Base-by-base conservation (phyloP, 352 stramenopile genomes). In the Phytopythium montanum region DNA sequence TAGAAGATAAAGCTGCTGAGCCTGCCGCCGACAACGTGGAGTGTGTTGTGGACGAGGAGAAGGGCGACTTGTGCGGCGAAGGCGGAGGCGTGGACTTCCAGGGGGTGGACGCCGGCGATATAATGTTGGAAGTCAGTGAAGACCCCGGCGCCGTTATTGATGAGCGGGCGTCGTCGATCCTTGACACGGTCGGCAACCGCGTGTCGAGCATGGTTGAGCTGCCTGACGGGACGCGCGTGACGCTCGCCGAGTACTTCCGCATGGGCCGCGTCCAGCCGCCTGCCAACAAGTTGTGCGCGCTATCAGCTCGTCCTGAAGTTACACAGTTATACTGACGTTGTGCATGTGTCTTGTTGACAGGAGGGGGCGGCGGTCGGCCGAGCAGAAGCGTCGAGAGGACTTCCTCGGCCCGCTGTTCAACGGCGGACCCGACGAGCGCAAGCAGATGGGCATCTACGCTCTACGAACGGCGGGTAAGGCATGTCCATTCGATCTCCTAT, bases 361-460 rank as follows among this genome's bases (percentile, higher is more conserved):
- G 34, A 85, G 75, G 46, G 51, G 52, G 0, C 26, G 65, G 14
- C 72, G 69, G 9, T 79, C 67, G 9, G 65, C 62, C 0, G 73
- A 86, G 34, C 62, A 92, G 56, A 88, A 74, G 76, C 72, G 75
- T 18, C 69, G 67, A 28, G 59, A 90, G 36, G 72, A 80, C 62
- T 88, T 93, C 44, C 59, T 90, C 3, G 78, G 73, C 0, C 76
- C 79, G n/a, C 56, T 92, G 1, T 87, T 90, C 45, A 87, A 89
- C 56, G 79, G 81, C 18, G 66, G 72, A 29, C 42, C 62, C 16
- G 72, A 79, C 52, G 68, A 72, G 18, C 70, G 72, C 19, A 90
- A 88, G 51, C 78, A 69, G n/a, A 76, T 88, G 36, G 77, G 69
- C 2, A 25, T 90, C 21, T 84, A 81, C 34, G 72, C 66, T 12